Conservation (phyloP, 768 basidiomycete genomes). For the Lactarius pseudohatsudake region DNA sequence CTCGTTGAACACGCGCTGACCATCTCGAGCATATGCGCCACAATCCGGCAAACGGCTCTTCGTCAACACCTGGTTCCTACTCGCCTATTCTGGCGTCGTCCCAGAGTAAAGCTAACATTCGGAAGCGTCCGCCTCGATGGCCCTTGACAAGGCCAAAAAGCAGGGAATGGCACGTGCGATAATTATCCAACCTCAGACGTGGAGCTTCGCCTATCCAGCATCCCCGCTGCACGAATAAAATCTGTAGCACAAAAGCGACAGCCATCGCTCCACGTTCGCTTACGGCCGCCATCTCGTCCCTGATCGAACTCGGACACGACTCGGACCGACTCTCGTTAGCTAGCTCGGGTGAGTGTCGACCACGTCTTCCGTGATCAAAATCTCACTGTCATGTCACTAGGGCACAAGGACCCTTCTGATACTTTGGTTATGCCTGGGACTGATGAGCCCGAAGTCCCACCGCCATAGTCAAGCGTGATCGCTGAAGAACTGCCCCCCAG, state of each 20-base stretch:
- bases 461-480: slow-evolving; percentile 18
- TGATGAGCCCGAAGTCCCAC: slow-evolving; percentile 11
- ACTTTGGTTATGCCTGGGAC: slow-evolving; percentile 23
- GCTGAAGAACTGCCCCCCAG: slow-evolving; percentile 13
- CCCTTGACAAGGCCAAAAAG: slow-evolving; percentile 54
- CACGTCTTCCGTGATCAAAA: neutral
- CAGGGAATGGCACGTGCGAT: slow-evolving; percentile 49
- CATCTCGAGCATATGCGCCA: too few species aligned
- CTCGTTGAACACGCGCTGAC: too few species aligned
- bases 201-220: slow-evolving; percentile 23
- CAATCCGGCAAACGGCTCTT: too few species aligned
- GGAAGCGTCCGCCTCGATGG: slow-evolving; percentile 49
- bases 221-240: slow-evolving; percentile 19
- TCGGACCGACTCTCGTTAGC: slow-evolving; percentile 10
- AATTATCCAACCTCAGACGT: slow-evolving; percentile 9
- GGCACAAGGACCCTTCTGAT: slow-evolving; percentile 24
- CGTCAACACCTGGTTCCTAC: too few species aligned
- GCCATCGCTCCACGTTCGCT: slow-evolving; percentile 23
- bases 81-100: slow-evolving; percentile 32
- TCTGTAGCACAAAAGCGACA: slow-evolving; percentile 24
- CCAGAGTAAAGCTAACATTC: slow-evolving; percentile 57
- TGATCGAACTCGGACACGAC: slow-evolving; percentile 2
- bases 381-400: neutral
- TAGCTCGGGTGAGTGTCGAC: slow-evolving; percentile 17
- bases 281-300: slow-evolving; percentile 14